Evolutionary conservation across 2,329 filamentous ascomycete genomes (phyloP).

Genomic region (Chrysosporium queenslandicum): DNA sequence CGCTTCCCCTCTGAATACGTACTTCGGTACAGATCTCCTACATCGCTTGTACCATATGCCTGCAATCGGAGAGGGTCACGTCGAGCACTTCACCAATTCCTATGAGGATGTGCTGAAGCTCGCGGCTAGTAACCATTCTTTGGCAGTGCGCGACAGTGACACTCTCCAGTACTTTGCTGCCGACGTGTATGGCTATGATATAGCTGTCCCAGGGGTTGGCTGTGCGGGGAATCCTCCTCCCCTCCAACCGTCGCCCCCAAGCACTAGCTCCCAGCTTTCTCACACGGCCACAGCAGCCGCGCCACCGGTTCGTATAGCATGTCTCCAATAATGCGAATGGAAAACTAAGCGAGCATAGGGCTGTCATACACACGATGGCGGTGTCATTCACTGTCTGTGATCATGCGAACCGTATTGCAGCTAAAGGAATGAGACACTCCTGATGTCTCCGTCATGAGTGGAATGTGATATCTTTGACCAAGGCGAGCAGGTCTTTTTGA

Average conservation of each 20-base stretch:
- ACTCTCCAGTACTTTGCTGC: slow-evolving; percentile 59
- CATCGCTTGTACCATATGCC: slow-evolving; percentile 58
- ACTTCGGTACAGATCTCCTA: slow-evolving; percentile 57
- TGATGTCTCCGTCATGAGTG: no score
- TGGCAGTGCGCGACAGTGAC: slow-evolving; percentile 49
- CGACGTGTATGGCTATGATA: slow-evolving; percentile 54
- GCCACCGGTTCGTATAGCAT: slow-evolving; percentile 16
- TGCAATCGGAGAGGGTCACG: slow-evolving; percentile 47
- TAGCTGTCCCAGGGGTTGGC: slow-evolving; percentile 53
- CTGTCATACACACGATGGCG: slow-evolving; percentile 37
- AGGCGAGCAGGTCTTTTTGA: background rate
- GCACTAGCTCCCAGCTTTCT: slow-evolving; percentile 14
- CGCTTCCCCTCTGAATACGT: slow-evolving; percentile 47
- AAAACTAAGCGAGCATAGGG: slow-evolving; percentile 24
- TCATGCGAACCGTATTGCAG: background rate
- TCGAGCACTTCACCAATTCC: slow-evolving; percentile 54
- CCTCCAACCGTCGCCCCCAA: no score
- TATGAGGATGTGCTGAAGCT: slow-evolving; percentile 48
- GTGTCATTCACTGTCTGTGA: slow-evolving; percentile 33
- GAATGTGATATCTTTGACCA: no score
- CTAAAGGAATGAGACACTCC: background rate
- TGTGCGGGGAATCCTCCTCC: slow-evolving; percentile 41
- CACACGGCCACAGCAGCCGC: slow-evolving; percentile 14
- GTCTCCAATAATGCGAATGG: background rate
- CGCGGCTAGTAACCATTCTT: slow-evolving; percentile 42